A percentile compares a stretch with the other conserved stretches of the same genome.
These are phyloP conservation scores for Purshia tridentata DNA, from an alignment of 306 rosid species.

Conservation along the genomic window DNA sequence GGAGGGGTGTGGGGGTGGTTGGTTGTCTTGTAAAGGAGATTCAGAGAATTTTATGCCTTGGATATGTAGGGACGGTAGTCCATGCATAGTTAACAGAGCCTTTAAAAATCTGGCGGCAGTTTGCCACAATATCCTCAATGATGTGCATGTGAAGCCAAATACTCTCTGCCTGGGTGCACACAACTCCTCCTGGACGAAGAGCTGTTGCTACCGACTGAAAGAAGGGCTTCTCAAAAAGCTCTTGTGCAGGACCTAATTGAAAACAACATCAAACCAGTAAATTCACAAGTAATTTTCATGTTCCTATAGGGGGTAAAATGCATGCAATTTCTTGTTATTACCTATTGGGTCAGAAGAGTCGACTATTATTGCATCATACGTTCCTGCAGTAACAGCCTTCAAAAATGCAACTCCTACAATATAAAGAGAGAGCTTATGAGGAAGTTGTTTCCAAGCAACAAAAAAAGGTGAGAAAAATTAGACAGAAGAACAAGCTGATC, in stretches of 20 bases:
- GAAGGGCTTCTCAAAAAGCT: conserved; percentile 94
- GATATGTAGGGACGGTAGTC: conserved; percentile 99
- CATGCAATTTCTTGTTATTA: conserved; percentile 23
- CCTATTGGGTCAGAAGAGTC: conserved; percentile 99
- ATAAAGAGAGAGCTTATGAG: conserved; percentile 28
- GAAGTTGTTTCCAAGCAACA: conserved; percentile 1
- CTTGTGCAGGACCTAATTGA: conserved; percentile 89
- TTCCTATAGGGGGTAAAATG: not conserved
- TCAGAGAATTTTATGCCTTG: conserved; percentile 52
- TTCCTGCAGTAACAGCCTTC: conserved; percentile 81
- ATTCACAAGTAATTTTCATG: conserved; percentile 1
- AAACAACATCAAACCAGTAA: conserved; percentile 13
- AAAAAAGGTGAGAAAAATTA: not conserved
- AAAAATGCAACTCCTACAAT: conserved; percentile 86
- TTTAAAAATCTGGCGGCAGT: conserved; percentile 87
- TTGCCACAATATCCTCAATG: conserved; percentile 76
- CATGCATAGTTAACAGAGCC: conserved; percentile 97
- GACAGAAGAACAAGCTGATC: conserved; percentile 28
- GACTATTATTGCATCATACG: conserved; percentile 90
- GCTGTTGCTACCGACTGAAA: conserved; percentile 74
- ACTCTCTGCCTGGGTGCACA: conserved; percentile 98
- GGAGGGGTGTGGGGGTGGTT: not conserved
- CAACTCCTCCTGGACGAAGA: conserved; percentile 97
- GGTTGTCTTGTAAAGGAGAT: not conserved
- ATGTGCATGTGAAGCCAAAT: conserved; percentile 99